phyloP scores from a whole-genome alignment of 306 rosid genomes.

The Aeschynomene evenia region DNA sequence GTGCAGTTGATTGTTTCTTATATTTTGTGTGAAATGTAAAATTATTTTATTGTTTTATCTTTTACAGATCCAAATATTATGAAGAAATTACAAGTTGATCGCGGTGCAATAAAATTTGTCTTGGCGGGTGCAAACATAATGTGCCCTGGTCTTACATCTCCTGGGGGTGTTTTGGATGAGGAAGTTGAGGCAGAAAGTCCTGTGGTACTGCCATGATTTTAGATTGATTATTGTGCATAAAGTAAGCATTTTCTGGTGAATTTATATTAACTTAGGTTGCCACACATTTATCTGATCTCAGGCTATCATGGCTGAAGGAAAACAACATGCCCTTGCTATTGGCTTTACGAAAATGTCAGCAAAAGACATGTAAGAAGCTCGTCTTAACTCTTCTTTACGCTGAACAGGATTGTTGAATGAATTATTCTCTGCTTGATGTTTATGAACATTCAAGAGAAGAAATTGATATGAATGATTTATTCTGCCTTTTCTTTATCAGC shows the following conservation, averaged over 20 bases:
- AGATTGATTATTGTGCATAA: conserved; percentile 4
- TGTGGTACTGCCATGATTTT: conserved; percentile 59
- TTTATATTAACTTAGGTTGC: conserved; percentile 24
- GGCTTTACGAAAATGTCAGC: conserved; percentile 99
- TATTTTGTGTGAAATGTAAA: neutral
- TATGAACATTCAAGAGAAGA: conserved; percentile 12
- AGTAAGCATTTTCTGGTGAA: conserved; percentile 14
- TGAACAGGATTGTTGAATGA: conserved; percentile 11
- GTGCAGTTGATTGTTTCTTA: no score
- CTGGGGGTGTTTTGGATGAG: conserved; percentile 87
- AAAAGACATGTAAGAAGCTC: conserved; percentile 78
- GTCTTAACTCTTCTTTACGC: conserved; percentile 11
- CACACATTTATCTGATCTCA: conserved; percentile 45
- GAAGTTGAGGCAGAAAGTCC: conserved; percentile 86
- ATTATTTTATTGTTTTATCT: conserved; percentile 14
- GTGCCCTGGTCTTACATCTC: conserved; percentile 99
- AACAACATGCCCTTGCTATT: conserved; percentile 96
- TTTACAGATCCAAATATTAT: conserved; percentile 83
- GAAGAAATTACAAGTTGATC: conserved; percentile 92
- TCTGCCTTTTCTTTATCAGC: neutral
- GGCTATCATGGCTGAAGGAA: conserved; percentile 99
- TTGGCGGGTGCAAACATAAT: conserved; percentile 97
- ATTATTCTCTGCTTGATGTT: conserved; percentile 12
- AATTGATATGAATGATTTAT: neutral
- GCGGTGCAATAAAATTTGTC: conserved; percentile 92